Evolutionary conservation across 345 rosid species (phyloP), one percentile per base, ranked within the genome.

Genomic region (Aquilaria malaccensis): DNA sequence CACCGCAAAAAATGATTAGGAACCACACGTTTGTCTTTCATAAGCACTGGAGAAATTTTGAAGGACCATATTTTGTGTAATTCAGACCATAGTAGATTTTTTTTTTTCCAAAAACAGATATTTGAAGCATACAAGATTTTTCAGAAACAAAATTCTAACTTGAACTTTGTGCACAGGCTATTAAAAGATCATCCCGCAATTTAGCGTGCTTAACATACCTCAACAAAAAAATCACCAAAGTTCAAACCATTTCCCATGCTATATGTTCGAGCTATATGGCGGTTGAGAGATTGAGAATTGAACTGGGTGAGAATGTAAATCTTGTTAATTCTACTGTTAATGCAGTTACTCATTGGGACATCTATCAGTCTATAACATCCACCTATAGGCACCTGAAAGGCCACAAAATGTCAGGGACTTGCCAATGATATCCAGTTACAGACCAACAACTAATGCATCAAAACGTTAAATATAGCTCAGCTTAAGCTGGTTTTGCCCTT

Each of bases 321-420:
- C 80, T 88, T 91, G 85, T 84, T 86, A 22, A 88, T 83, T 55
- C 94, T 88, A 63, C 98, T 88, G 74, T 88, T 86, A 55, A 91
- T 81, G 66, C 98, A 91, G 60, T 88, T 91, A 62, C 98, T 91
- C 91, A 86, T 83, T 6, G 95, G 98, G 1, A 91, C 81, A 79
- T 88, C 92, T 11, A 91, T 85, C 63, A 91, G 71, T 67, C 98
- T 79, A 66, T 88, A 91, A 46, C 91, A 80, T 69, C 94, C 96
- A 22, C 95, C 98, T 32, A 88, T 76, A 3, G 96, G 88, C 22
- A 91, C 98, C 96, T 91, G 62, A 63, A 45, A 52, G 0, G 46
- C 33, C 71, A 81, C 29, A 53, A 53, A 55, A 50, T 6, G 15
- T 50, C 14, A 41, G 11, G 43, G 14, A 11, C 14, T 41, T 49